These are phyloP conservation scores for Juncus effusus DNA, from an alignment of 176 grass and related monocot genomes.

Conservation along the genomic window DNA sequence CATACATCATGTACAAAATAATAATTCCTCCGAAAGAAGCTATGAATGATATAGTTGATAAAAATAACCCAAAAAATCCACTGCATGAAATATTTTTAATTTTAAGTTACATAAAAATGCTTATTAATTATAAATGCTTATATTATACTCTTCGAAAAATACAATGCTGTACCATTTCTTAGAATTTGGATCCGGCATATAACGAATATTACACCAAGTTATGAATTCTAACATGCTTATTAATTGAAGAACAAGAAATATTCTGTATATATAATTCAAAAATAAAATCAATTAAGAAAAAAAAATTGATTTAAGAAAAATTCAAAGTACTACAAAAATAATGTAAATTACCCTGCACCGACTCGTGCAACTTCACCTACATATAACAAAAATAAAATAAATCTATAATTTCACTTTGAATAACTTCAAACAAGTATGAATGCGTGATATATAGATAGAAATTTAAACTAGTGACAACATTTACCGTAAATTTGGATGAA, in stretches of 20 bases:
- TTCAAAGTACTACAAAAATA: neutral
- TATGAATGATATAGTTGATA: conserved; percentile 71
- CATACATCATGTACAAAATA: conserved; percentile 58
- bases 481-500: conserved; percentile 81
- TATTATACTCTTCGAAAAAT: neutral
- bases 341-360: conserved; percentile 74
- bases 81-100: conserved; percentile 26
- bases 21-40: conserved; percentile 61
- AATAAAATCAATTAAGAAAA: neutral
- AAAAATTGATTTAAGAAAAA: neutral
- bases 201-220: conserved; percentile 75
- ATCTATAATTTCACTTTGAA: neutral
- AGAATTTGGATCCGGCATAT: conserved; percentile 61
- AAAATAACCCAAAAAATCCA: conserved; percentile 64
- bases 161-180: conserved; percentile 42
- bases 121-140: neutral
- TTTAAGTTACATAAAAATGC: neutral
- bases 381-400: conserved; percentile 14
- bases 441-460: neutral
- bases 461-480: neutral
- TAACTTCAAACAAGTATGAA: too few species aligned
- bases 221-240: conserved; percentile 87
- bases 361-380: conserved; percentile 89
- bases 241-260: conserved; percentile 89
- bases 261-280: conserved; percentile 36